These are phyloP conservation scores for Ilex paraguariensis DNA, from an alignment of 305 asterid species.

Conservation along the genomic window DNA sequence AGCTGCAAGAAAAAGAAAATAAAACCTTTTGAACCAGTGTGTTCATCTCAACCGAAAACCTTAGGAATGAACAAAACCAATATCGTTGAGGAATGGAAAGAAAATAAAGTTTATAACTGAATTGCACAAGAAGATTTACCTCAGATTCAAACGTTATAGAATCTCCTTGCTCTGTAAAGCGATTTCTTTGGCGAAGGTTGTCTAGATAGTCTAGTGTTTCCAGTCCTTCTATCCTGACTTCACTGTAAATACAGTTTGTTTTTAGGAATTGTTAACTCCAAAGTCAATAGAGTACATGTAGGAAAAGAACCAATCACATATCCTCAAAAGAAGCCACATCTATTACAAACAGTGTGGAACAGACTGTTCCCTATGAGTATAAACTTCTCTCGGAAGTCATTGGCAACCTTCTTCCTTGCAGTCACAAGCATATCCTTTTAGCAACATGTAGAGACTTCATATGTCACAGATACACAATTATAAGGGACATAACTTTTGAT, in stretches of 20 bases:
- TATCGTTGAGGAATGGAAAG: background rate
- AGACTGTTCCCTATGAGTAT: too few species aligned
- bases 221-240: constrained; percentile 3
- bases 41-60: too few species aligned
- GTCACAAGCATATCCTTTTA: too few species aligned
- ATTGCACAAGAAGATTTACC: background rate
- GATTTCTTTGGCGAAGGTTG: background rate
- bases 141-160: background rate
- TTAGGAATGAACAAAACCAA: background rate
- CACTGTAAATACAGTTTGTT: background rate
- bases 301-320: background rate
- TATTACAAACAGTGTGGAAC: too few species aligned
- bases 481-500: too few species aligned
- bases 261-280: too few species aligned
- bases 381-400: too few species aligned
- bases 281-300: background rate
- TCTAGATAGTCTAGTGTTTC: background rate
- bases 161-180: constrained; percentile 2
- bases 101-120: background rate
- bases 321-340: too few species aligned
- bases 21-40: background rate
- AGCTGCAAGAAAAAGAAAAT: constrained; percentile 37
- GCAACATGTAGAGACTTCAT: too few species aligned
- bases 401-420: too few species aligned
- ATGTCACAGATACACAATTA: too few species aligned